Evolutionary conservation across 2,329 filamentous ascomycete genomes (phyloP).

Genomic region (Thyridium curvatum): DNA sequence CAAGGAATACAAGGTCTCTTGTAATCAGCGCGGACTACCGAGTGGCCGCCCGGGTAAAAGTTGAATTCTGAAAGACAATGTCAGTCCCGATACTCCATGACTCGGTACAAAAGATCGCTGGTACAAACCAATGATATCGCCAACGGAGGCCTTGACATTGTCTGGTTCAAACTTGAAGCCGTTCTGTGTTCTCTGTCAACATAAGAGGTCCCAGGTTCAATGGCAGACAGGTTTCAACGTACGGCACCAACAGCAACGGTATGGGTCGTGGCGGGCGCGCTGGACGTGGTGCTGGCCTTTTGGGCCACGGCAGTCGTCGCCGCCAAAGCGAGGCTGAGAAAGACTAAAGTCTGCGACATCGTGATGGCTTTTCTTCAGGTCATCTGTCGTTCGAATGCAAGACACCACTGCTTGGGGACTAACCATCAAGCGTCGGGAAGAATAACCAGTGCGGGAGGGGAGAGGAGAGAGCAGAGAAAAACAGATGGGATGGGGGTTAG

Average conservation of each 20-base stretch:
- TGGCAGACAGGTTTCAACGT: slow-evolving; percentile 2
- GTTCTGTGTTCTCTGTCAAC: no score
- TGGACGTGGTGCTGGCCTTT: slow-evolving; percentile 1
- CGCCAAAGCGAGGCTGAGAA: slow-evolving; percentile 6
- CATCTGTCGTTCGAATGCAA: no score
- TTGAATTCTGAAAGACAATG: slow-evolving; percentile 36
- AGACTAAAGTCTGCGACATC: slow-evolving; percentile 8
- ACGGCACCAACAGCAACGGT: slow-evolving; percentile 21
- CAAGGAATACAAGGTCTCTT: slow-evolving; percentile 58
- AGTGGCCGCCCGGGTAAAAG: slow-evolving; percentile 59
- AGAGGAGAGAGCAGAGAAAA: no score
- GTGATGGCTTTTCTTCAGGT: not conserved
- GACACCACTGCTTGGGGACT: no score
- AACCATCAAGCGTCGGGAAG: no score
- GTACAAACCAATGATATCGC: slow-evolving; percentile 39
- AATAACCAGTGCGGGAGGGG: no score
- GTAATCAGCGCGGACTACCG: slow-evolving; percentile 55
- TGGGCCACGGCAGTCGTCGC: slow-evolving; percentile 5
- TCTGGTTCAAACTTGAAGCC: slow-evolving; percentile 28
- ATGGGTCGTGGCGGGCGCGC: slow-evolving; percentile 13
- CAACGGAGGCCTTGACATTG: slow-evolving; percentile 28
- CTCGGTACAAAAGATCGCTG: not conserved
- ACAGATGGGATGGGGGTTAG: no score
- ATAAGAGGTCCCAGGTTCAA: no score
- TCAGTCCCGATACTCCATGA: slow-evolving; percentile 5